Evolutionary conservation across 441 rosid species (phyloP).

Genomic region (Lepidium campestre): DNA sequence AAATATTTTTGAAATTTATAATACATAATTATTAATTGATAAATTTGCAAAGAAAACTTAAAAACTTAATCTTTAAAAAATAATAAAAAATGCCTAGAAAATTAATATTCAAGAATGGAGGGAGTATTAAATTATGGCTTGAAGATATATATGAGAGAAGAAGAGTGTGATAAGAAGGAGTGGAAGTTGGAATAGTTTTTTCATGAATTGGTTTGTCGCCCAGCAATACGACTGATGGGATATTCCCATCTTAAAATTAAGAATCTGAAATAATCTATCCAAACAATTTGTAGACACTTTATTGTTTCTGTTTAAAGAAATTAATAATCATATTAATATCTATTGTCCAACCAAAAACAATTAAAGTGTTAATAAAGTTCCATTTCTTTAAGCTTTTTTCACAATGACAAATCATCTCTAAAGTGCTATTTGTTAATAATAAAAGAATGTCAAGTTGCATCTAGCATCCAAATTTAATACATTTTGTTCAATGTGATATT

Average conservation of each 20-base stretch:
- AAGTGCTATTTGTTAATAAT: background rate
- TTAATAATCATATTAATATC: slow-evolving; percentile 3
- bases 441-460: slow-evolving; percentile 5
- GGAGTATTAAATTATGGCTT: too few species aligned
- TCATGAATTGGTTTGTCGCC: slow-evolving; percentile 10
- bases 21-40: too few species aligned
- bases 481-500: background rate
- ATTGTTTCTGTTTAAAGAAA: background rate
- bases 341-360: slow-evolving; percentile 15
- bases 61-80: too few species aligned
- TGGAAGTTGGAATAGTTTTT: background rate
- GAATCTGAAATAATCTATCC: background rate
- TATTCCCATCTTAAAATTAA: slow-evolving; percentile 1
- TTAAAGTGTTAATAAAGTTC: background rate
- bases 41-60: too few species aligned
- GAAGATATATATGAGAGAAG: background rate
- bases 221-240: slow-evolving; percentile 5
- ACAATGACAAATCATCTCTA: background rate
- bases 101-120: too few species aligned
- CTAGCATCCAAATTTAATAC: background rate
- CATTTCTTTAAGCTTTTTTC: background rate
- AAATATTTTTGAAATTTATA: too few species aligned
- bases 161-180: slow-evolving; percentile 14
- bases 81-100: too few species aligned
- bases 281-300: background rate